These are phyloP conservation scores for Tylopilus plumbeoviolaceoides DNA, from an alignment of 768 basidiomycete genomes.

Conservation along the genomic window DNA sequence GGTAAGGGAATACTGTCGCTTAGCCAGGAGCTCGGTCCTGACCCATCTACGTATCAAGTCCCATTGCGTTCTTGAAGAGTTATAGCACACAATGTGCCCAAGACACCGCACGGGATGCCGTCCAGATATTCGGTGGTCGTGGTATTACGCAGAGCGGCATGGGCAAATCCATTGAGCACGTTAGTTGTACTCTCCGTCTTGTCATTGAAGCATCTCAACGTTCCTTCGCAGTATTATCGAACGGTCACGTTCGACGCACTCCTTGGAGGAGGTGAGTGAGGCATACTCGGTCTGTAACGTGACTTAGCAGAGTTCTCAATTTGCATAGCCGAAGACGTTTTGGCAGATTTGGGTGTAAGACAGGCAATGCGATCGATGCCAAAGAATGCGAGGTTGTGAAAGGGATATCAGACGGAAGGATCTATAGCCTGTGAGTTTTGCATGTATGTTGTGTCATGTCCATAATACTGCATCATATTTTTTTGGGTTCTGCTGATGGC, in stretches of 20 bases:
- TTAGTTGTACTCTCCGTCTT: conserved; percentile 18
- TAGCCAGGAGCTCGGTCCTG: neutral
- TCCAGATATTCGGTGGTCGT: conserved; percentile 79
- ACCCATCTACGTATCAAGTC: conserved; percentile 34
- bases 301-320: neutral
- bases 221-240: conserved; percentile 27
- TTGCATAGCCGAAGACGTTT: conserved; percentile 60
- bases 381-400: conserved; percentile 55
- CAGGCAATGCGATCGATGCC: conserved; percentile 79
- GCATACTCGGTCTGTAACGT: neutral
- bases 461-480: neutral
- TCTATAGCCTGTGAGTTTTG: neutral
- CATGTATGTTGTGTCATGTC: neutral
- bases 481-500: neutral
- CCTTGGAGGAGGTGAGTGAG: conserved; percentile 55
- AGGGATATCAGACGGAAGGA: neutral
- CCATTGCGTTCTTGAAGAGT: conserved; percentile 79
- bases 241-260: conserved; percentile 40
- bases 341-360: conserved; percentile 76
- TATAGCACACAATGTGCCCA: conserved; percentile 72
- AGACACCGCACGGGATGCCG: conserved; percentile 76
- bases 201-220: conserved; percentile 9
- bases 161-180: conserved; percentile 58
- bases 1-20: conserved; percentile 37
- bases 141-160: conserved; percentile 78